Conservation (phyloP, 1,284 basidiomycete genomes). For the Vanrija humicola region DNA sequence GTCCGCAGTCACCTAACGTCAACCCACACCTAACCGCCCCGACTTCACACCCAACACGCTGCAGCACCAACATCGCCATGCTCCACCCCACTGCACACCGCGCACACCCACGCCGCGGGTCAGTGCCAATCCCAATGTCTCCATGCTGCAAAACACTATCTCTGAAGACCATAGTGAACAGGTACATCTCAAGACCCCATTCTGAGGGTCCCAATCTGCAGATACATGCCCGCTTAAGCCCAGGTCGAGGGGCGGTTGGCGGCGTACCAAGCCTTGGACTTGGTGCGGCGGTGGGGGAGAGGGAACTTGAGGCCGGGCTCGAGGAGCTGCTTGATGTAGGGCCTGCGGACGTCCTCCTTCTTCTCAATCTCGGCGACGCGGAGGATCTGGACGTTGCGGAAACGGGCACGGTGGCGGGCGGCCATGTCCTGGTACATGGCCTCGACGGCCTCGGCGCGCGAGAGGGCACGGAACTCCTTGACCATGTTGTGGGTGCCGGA, state of each 20-base stretch:
- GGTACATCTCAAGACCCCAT: slow-evolving; percentile 33
- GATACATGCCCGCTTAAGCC: slow-evolving; percentile 34
- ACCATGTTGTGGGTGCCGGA: slow-evolving; percentile 93
- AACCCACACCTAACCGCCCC: no score
- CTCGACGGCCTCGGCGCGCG: slow-evolving; percentile 92
- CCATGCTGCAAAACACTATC: background rate
- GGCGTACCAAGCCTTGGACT: slow-evolving; percentile 51
- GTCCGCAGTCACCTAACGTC: no score
- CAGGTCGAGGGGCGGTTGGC: slow-evolving; percentile 50
- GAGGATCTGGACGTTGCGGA: slow-evolving; percentile 77
- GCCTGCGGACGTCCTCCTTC: slow-evolving; percentile 74
- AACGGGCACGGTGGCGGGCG: slow-evolving; percentile 96
- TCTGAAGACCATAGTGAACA: slow-evolving; percentile 22
- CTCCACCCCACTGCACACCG: background rate
- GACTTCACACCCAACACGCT: no score
- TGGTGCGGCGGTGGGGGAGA: slow-evolving; percentile 76
- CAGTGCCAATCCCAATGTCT: background rate
- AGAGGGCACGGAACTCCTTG: slow-evolving; percentile 94
- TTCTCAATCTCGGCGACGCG: slow-evolving; percentile 73
- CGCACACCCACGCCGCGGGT: background rate
- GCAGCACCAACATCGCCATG: background rate
- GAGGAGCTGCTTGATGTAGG: slow-evolving; percentile 97
- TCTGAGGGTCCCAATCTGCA: slow-evolving; percentile 19
- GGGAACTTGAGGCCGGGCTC: slow-evolving; percentile 93
- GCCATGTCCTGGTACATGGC: slow-evolving; percentile 99